phyloP scores from a whole-genome alignment of 805 yeast genomes.

The Candida nanaspora region DNA sequence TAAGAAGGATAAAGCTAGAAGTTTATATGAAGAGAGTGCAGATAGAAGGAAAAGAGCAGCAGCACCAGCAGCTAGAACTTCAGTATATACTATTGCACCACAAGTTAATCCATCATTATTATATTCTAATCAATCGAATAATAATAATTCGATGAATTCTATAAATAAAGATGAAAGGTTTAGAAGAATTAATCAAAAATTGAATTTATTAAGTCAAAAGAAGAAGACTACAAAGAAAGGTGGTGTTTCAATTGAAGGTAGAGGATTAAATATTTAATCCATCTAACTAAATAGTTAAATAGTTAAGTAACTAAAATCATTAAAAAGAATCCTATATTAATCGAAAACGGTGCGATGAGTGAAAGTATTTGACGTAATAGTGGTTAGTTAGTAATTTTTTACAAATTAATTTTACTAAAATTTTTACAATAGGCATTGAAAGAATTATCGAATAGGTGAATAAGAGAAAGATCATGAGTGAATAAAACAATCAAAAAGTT shows the following conservation, averaged over 20 bases:
- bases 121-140: slow-evolving; percentile 24
- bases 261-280: slow-evolving; percentile 28
- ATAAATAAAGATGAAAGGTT: slow-evolving; percentile 69
- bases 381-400: no score
- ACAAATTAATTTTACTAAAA: no score
- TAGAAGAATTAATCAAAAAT: slow-evolving; percentile 63
- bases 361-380: no score
- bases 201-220: slow-evolving; percentile 39
- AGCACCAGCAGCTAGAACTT: slow-evolving; percentile 84
- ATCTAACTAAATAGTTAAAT: background rate
- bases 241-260: slow-evolving; percentile 79
- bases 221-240: slow-evolving; percentile 49
- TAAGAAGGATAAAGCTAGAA: slow-evolving; percentile 29
- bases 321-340: no score
- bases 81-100: slow-evolving; percentile 89
- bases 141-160: slow-evolving; percentile 30
- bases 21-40: slow-evolving; percentile 84
- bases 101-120: slow-evolving; percentile 49
- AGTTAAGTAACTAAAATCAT: no score
- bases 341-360: no score
- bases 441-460: no score
- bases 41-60: slow-evolving; percentile 92
- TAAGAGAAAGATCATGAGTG: no score
- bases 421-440: no score
- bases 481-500: no score